Base-by-base conservation (phyloP, 495 filamentous ascomycete genomes). In the Neurospora sublineolata region DNA sequence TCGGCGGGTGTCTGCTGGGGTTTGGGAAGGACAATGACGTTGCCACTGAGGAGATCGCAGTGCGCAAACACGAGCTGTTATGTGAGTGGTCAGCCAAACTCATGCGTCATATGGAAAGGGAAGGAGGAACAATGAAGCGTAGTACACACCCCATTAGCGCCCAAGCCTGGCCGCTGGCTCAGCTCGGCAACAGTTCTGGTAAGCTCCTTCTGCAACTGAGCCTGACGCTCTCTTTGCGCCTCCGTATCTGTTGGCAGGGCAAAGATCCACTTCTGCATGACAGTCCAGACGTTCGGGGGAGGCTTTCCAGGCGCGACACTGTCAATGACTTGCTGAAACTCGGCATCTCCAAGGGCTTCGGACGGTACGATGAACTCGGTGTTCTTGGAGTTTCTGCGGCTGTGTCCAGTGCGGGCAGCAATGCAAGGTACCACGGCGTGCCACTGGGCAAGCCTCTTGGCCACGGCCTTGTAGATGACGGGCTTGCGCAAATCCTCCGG, bases 261-360 rank as follows among this genome's bases (percentile, higher is more conserved):
- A 74, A 88, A 84, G 60, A 98, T 92, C 95, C 95, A 99, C 82
- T 93, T 95, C 81, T 97, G 93, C 84, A 97, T 89, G 38, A 96
- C 91, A 10, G 91, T 92, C 96, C 96, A 99, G 39, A 96, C 83
- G 77, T 94, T 97, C 14, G 93, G 91, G 12, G 87, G 83, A 3
- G 87, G 85, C 74, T 89, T 90, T 4, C 86, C 83, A 10, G 89
- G 88, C 27, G 87, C 86, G 69, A 89, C 86, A 70, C 83, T 78
- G 42, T 87, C 82, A 69, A 91, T 84, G 37, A 75, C 81, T n/a
- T 73, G 78, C 78, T 86, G 82, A 58, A 79, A 79, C 60, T 77
- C 78, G 69, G 69, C 76, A 42, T 80, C 79, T 12, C 76, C 76
- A 11, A 78, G 75, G 37, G 71, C 70, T 68, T 64, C 67, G 74